phyloP scores from a whole-genome alignment of 1,284 basidiomycete genomes.

The Heliocybe sulcata region DNA sequence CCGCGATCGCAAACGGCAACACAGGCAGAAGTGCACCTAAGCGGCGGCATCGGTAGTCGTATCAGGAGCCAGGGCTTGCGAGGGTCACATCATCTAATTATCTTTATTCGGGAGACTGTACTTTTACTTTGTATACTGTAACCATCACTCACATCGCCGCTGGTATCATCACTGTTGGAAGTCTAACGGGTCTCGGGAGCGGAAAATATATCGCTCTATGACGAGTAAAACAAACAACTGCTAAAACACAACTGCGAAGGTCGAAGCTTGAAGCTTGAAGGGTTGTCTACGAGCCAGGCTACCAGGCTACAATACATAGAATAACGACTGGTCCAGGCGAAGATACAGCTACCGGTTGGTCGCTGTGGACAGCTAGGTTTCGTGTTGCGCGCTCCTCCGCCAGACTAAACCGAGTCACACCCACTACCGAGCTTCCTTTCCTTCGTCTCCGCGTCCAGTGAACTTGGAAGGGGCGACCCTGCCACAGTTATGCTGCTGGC shows the following conservation, averaged over 20 bases:
- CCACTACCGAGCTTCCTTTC: not conserved
- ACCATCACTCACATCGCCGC: not conserved
- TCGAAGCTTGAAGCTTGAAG: no score
- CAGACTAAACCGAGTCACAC: not conserved
- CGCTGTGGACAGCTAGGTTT: no score
- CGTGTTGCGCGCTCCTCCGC: no score
- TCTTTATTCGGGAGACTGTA: not conserved
- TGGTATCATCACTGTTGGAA: no score
- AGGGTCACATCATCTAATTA: not conserved
- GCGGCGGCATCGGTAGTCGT: not conserved
- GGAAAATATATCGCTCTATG: no score
- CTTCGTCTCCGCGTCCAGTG: not conserved
- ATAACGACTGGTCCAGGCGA: no score
- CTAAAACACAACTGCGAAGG: not conserved
- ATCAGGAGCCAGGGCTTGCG: not conserved
- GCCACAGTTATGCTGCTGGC: not conserved
- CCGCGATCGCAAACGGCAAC: not conserved
- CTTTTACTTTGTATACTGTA: not conserved
- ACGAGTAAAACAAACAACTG: no score
- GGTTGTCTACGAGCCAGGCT: no score
- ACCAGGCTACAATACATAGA: no score
- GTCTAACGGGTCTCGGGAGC: no score
- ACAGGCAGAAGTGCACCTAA: not conserved
- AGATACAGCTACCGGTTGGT: no score
- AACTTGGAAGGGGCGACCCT: not conserved